Evolutionary conservation across 345 rosid species (phyloP).

Genomic region (Boechera stricta): DNA sequence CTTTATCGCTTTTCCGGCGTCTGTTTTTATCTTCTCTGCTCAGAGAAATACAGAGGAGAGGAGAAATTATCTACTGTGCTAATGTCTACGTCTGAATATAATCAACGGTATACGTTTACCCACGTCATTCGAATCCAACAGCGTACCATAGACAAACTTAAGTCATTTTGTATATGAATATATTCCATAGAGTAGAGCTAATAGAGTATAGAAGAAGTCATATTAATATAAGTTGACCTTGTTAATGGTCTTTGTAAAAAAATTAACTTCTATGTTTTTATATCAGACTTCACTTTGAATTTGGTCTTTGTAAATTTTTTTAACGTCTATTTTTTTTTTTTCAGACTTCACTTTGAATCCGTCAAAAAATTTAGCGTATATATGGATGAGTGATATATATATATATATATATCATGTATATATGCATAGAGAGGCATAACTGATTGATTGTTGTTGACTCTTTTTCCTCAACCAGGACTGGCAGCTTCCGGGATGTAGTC

Average conservation of each 20-base stretch:
- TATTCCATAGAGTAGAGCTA: neutral
- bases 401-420: neutral
- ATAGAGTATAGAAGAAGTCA: neutral
- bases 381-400: neutral
- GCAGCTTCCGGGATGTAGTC: neutral
- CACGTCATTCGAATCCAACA: constrained; percentile 24
- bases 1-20: constrained; percentile 1
- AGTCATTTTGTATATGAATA: neutral
- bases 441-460: too few species aligned
- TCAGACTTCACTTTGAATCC: neutral
- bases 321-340: neutral
- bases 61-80: constrained; percentile 12
- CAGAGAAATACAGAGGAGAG: neutral
- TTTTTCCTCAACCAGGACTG: too few species aligned
- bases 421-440: too few species aligned
- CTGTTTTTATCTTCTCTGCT: neutral
- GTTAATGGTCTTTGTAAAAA: neutral
- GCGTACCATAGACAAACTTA: neutral
- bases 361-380: neutral
- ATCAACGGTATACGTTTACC: neutral
- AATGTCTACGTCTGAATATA: constrained; percentile 14
- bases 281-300: neutral
- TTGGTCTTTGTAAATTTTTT: neutral
- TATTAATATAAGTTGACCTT: neutral
- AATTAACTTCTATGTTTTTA: neutral